Evolutionary conservation across 2,329 filamentous ascomycete genomes (phyloP).

Genomic region (Chrysoporthe puriensis): DNA sequence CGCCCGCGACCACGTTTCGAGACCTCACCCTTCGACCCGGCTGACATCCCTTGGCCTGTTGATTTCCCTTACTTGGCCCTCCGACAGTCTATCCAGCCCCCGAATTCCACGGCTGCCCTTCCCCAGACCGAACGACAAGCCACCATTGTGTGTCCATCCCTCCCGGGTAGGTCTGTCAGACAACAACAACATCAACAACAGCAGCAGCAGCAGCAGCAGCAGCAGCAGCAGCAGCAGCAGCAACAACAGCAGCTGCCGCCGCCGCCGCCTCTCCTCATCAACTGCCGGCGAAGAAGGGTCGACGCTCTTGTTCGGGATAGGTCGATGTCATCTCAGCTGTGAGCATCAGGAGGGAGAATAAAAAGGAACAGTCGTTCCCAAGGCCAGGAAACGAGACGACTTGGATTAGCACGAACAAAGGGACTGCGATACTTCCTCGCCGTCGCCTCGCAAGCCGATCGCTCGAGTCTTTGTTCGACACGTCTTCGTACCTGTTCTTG

Average conservation of each 20-base stretch:
- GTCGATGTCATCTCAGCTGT: conserved; percentile 26
- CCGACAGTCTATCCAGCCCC: conserved; percentile 19
- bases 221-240: no score
- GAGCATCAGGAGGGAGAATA: conserved; percentile 22
- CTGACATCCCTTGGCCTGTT: conserved; percentile 18
- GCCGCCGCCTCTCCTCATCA: neutral
- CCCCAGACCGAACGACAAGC: conserved; percentile 14
- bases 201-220: no score
- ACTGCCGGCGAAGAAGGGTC: conserved; percentile 11
- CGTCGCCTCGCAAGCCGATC: conserved; percentile 9
- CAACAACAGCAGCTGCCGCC: no score
- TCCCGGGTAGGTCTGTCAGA: conserved; percentile 6
- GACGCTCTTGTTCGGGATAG: conserved; percentile 13
- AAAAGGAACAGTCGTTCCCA: conserved; percentile 1
- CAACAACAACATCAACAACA: neutral
- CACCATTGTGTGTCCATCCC: conserved; percentile 16
- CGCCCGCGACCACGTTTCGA: conserved; percentile 2
- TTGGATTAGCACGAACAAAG: conserved; percentile 13
- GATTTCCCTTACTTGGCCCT: conserved; percentile 20
- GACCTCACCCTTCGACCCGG: neutral
- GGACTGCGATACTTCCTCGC: conserved; percentile 7
- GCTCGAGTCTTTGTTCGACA: conserved; percentile 21
- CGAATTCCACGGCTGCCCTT: conserved; percentile 20
- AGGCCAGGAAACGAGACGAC: conserved; percentile 1
- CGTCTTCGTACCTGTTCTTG: conserved; percentile 14